Evolutionary conservation across 1,284 basidiomycete genomes (phyloP), one percentile per base, ranked within the genome.

Genomic region (Ustilago trichophora): DNA sequence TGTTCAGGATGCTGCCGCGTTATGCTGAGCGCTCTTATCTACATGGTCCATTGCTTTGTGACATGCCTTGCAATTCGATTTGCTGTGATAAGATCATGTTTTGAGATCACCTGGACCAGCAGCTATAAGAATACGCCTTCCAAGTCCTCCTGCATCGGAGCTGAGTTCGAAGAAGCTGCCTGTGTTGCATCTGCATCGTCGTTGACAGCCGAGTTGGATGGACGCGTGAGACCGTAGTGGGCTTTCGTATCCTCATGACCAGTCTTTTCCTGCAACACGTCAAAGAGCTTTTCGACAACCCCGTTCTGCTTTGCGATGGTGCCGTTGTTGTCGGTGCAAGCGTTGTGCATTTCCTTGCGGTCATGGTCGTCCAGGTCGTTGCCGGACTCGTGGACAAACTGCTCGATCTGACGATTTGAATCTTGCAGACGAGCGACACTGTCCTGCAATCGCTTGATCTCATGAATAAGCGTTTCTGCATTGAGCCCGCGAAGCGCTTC

Each of bases 371-470:
- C 40, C 19, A 60, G 57, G 0, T 66, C 46, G 31, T 35, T 40
- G 36, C 42, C 47, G n/a, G 52, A 22, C 4, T 67, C 57, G 7
- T 57, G 49, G 7, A 67, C 57, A 18, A 71, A 62, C 16, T 66
- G 53, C 32, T 65, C 44, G 12, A 71, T 71, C 31, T 71, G 62
- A 8, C 46, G 46, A 25, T 71, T 66, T 6, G 62, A 71, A 32
- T 58, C 50, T 25, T 52, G 27, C 3, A 71, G 57, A 3, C 58
- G 46, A 15, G 29, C 18, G 21, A 66, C 54, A 36, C 62, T 71
- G 26, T 62, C 48, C 26, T 62, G 67, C 1, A 71, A 47, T 18
- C 62, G 45, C 41, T 55, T 53, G 67, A 66, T 71, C 35, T 71
- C 67, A 37, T 62, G 54, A 29, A 58, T 42, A 10, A 71, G 45